phyloP scores from a whole-genome alignment of 2,329 filamentous ascomycete genomes.

The Calonectria pseudoturangicola region DNA sequence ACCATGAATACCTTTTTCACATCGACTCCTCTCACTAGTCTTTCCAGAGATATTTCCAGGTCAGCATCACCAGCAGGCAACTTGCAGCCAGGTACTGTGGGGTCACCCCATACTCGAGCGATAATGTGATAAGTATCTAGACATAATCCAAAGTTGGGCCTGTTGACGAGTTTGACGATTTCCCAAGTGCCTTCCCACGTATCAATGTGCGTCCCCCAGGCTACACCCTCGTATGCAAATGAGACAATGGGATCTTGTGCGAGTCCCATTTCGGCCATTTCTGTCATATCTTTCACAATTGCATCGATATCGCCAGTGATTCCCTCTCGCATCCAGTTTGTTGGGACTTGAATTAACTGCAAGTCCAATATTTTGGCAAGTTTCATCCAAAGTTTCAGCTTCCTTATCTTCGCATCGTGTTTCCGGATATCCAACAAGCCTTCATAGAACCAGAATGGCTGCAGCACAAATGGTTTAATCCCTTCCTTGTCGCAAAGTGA shows the following conservation, averaged over 20 bases:
- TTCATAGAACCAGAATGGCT: constrained; percentile 85
- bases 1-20: constrained; percentile 81
- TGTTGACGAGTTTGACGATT: constrained; percentile 76
- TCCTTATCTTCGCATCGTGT: constrained; percentile 72
- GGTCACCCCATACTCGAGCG: constrained; percentile 81
- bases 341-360: constrained; percentile 82
- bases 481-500: not conserved
- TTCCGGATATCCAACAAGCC: constrained; percentile 77
- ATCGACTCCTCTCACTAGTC: constrained; percentile 73
- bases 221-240: constrained; percentile 83
- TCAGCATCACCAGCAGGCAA: constrained; percentile 71
- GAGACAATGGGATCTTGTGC: constrained; percentile 72
- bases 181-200: constrained; percentile 83
- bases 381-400: constrained; percentile 78
- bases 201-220: constrained; percentile 80
- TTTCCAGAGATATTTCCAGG: constrained; percentile 71
- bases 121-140: constrained; percentile 86
- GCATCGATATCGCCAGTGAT: constrained; percentile 67
- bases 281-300: constrained; percentile 76
- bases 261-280: constrained; percentile 79
- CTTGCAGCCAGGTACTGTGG: constrained; percentile 63
- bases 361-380: constrained; percentile 80
- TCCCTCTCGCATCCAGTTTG: constrained; percentile 75
- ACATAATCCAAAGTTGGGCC: constrained; percentile 83
- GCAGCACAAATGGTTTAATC: constrained; percentile 63